Evolutionary conservation across 1,139 yeast species (phyloP), one percentile per base, ranked within the genome.

Genomic region (Pichia sp.): DNA sequence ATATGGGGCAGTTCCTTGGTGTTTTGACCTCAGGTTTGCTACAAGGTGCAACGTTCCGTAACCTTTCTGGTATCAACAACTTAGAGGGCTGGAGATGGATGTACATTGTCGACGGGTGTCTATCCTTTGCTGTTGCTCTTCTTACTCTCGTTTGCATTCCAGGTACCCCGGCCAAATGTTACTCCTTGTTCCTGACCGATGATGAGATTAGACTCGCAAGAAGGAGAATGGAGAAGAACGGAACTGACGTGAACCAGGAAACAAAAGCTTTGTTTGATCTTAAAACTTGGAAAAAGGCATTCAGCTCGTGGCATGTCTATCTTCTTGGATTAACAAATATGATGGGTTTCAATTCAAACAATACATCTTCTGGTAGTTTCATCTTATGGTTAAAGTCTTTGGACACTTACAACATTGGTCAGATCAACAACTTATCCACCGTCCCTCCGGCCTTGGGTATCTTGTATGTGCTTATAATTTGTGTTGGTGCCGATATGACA

Each of bases 51-150:
- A 66, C 68, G 8, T 63, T 63, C 42, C 46, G 61, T 29, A 73
- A 72, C 51, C 65, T 81, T 56, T 71, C 74, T 55, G 80, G 79
- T 9, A 49, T 34, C 17, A 27, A 51, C 8, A 63, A 87, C 1
- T 70, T 81, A 38, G 75, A 71, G 38, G 83, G 87, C 12, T 85
- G 90, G 90, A 76, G 83, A 69, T 85, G 90, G 89, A 79, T 83
- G 69, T 85, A 81, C 63, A 76, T 85, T 56, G 75, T 85, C 57
- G 88, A 84, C 67, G 85, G 84, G 6, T 67, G 80, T 50, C 73
- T 83, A 48, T 80, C 89, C 1, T 62, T 84, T 40, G 78, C 72
- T 2, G 81, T 85, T 54, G 91, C 87, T 6, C 33, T 84, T 34
- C 65, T 83, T 56, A 90, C 89, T 0, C 75, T 82, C 59, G 76